phyloP scores from a whole-genome alignment of 352 stramenopile genomes.

The Peronospora destructor region DNA sequence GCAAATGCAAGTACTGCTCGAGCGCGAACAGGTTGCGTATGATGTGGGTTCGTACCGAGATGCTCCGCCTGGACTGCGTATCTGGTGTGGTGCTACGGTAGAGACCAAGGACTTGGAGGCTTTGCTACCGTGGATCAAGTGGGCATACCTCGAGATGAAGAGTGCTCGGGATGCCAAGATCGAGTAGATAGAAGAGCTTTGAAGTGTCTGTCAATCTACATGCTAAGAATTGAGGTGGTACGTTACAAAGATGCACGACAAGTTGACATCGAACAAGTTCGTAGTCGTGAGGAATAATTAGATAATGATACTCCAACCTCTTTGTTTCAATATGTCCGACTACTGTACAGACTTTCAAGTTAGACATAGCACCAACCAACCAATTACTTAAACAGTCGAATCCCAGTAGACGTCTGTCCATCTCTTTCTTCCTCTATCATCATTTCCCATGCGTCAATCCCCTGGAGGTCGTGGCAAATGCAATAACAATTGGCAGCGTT shows the following conservation, averaged over 20 bases:
- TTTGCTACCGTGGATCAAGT: constrained; percentile 98
- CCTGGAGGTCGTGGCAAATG: constrained; percentile 10
- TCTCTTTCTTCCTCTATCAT: background rate
- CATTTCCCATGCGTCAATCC: constrained; percentile 7
- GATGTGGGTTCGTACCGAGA: constrained; percentile 99
- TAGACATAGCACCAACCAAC: constrained; percentile 1
- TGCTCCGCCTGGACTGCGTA: constrained; percentile 94
- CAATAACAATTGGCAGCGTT: constrained; percentile 26
- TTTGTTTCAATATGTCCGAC: background rate
- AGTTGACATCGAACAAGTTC: background rate
- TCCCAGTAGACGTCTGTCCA: background rate
- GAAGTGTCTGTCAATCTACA: constrained; percentile 23
- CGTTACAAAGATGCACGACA: no score
- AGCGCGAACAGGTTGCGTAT: constrained; percentile 93
- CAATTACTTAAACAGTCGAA: background rate
- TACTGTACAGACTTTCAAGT: background rate
- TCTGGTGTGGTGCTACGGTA: constrained; percentile 99
- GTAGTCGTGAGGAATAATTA: no score
- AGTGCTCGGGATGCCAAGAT: constrained; percentile 23
- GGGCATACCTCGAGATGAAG: constrained; percentile 93
- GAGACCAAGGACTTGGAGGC: constrained; percentile 96
- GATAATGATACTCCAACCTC: background rate
- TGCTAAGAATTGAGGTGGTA: constrained; percentile 6
- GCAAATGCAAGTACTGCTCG: constrained; percentile 92
- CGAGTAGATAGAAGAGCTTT: constrained; percentile 14